Evolutionary conservation across 208 protist genomes (phyloP).

Genomic region (Naegleria gruberi): DNA sequence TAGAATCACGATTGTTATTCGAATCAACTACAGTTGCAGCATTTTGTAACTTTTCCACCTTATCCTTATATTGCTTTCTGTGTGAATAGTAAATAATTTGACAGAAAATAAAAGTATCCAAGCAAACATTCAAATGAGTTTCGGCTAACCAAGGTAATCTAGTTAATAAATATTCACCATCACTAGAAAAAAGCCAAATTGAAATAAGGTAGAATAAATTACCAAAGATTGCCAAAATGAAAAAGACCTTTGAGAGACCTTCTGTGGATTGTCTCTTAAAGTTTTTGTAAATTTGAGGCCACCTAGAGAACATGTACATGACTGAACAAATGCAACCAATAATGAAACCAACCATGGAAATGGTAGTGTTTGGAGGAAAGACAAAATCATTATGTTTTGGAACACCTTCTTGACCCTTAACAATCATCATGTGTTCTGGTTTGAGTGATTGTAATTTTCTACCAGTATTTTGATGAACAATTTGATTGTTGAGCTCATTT

Average conservation of each 20-base stretch:
- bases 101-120: neutral
- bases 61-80: too few species aligned
- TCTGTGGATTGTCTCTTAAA: constrained; percentile 1
- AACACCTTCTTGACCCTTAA: neutral
- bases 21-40: too few species aligned
- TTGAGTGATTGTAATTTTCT: too few species aligned
- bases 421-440: neutral
- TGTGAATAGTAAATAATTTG: neutral
- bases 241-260: neutral
- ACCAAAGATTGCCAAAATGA: neutral
- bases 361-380: neutral
- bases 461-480: too few species aligned
- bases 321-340: neutral
- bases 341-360: neutral
- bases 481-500: neutral
- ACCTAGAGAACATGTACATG: neutral
- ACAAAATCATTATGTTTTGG: neutral
- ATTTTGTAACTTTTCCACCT: too few species aligned
- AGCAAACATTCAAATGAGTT: neutral
- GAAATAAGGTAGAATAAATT: neutral
- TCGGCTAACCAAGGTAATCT: neutral
- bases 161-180: neutral
- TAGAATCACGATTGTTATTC: too few species aligned
- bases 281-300: constrained; percentile 19
- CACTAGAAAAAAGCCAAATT: neutral